Percentiles rank a stretch among this genome's conserved stretches.
Evolutionary conservation across 371 early-diverging fungal species (phyloP).

Genomic region (Mortierella sp.): DNA sequence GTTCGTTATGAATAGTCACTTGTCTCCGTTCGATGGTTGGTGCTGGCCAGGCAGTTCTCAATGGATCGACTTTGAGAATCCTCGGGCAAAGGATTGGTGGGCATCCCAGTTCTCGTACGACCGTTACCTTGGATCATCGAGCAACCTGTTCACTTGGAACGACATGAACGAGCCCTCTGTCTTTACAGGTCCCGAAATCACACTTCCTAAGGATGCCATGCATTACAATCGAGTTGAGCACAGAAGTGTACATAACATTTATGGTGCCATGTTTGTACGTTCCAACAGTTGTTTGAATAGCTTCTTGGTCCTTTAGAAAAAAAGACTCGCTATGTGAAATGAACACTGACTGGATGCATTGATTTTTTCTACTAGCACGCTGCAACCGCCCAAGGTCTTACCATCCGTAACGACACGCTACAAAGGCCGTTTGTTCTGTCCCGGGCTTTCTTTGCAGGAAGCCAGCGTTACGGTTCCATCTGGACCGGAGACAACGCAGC

Average conservation of each 20-base stretch:
- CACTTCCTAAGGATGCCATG: conserved; percentile 91
- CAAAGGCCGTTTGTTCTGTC: conserved; percentile 93
- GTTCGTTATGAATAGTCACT: conserved; percentile 84
- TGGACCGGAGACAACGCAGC: conserved; percentile 96
- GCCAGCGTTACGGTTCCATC: conserved; percentile 88
- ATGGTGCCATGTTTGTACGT: conserved; percentile 79
- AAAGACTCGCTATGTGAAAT: neutral
- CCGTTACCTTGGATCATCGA: conserved; percentile 82
- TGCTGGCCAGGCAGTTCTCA: conserved; percentile 95
- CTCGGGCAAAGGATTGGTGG: conserved; percentile 88
- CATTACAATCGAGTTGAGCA: conserved; percentile 87
- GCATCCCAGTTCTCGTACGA: conserved; percentile 76
- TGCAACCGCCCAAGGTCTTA: conserved; percentile 69
- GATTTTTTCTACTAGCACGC: conserved; percentile 56
- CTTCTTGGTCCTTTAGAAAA: too few relatives aligned
- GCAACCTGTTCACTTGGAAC: conserved; percentile 89
- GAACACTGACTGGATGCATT: neutral
- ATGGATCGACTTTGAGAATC: conserved; percentile 91
- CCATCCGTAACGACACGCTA: conserved; percentile 64
- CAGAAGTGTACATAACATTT: conserved; percentile 91
- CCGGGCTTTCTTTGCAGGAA: conserved; percentile 93
- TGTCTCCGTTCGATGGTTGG: conserved; percentile 84
- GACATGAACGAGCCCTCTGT: conserved; percentile 97
- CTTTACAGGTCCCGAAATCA: conserved; percentile 93
- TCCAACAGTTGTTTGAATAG: neutral